phyloP scores from a whole-genome alignment of 1,284 basidiomycete genomes.

The Apiotrichum porosum region DNA sequence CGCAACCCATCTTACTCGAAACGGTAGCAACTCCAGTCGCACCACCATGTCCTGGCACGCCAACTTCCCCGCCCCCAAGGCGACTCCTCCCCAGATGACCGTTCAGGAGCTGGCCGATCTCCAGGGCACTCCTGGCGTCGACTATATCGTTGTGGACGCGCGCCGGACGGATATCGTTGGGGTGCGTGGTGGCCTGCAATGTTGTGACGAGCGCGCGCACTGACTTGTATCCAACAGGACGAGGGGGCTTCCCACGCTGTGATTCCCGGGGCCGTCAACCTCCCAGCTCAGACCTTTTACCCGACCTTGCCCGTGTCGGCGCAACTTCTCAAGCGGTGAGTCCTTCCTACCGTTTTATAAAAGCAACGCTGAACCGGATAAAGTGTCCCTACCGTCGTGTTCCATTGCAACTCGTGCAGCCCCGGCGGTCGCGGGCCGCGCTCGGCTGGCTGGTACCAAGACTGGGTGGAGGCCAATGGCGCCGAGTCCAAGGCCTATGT shows the following conservation, averaged over 20 bases:
- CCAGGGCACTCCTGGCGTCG: slow-evolving; percentile 6
- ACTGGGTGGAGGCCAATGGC: slow-evolving; percentile 24
- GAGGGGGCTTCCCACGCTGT: slow-evolving; percentile 14
- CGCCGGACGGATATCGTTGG: slow-evolving; percentile 29
- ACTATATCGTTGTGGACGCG: slow-evolving; percentile 32
- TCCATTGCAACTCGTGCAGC: slow-evolving; percentile 38
- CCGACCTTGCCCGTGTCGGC: slow-evolving; percentile 22
- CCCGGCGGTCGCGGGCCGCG: slow-evolving; percentile 36
- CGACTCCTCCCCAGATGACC: slow-evolving; percentile 11
- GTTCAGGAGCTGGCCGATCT: slow-evolving; percentile 19
- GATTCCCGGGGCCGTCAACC: slow-evolving; percentile 32
- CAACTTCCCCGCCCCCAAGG: slow-evolving; percentile 16
- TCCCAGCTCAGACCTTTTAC: slow-evolving; percentile 36
- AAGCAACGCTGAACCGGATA: too few species aligned
- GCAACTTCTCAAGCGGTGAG: slow-evolving; percentile 19
- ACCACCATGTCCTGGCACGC: slow-evolving; percentile 19
- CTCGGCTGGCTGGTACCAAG: slow-evolving; percentile 42
- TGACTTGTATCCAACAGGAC: slow-evolving; percentile 18
- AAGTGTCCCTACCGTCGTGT: slow-evolving; percentile 32
- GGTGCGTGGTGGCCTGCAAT: background rate
- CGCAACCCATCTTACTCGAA: too few species aligned
- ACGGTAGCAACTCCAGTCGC: too few species aligned
- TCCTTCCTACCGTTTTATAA: too few species aligned
- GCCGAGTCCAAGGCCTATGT: slow-evolving; percentile 21
- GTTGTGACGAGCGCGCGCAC: too few species aligned